These are phyloP conservation scores for Bacidia gigantensis DNA, from an alignment of 495 filamentous ascomycete genomes.

Conservation along the genomic window DNA sequence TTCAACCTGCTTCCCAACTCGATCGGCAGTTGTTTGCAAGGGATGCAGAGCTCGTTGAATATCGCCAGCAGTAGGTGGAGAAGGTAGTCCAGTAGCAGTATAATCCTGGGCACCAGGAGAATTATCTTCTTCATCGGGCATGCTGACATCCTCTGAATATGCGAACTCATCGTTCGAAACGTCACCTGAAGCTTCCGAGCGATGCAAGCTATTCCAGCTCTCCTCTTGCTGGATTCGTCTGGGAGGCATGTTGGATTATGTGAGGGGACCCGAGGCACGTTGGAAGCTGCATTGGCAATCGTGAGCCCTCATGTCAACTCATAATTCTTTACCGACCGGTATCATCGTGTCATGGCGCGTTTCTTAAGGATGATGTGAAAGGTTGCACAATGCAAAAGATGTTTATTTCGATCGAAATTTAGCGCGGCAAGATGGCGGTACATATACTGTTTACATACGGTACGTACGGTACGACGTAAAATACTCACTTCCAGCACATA, in stretches of 20 bases:
- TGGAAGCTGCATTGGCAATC: too few relatives aligned
- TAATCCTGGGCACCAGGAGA: neutral
- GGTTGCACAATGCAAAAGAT: too few relatives aligned
- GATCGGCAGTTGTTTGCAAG: slow-evolving; percentile 43
- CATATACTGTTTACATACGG: too few relatives aligned
- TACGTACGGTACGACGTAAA: too few relatives aligned
- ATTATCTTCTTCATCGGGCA: slow-evolving; percentile 10
- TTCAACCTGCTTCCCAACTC: slow-evolving; percentile 49
- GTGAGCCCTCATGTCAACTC: too few relatives aligned
- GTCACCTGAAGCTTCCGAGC: slow-evolving; percentile 13
- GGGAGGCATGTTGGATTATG: slow-evolving; percentile 5
- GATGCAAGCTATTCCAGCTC: slow-evolving; percentile 17
- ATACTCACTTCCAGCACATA: too few relatives aligned
- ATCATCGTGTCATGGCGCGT: too few relatives aligned
- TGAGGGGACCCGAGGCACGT: too few relatives aligned
- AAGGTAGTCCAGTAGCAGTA: slow-evolving; percentile 19
- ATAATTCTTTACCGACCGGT: too few relatives aligned
- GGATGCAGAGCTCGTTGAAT: slow-evolving; percentile 39
- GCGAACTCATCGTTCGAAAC: slow-evolving; percentile 9
- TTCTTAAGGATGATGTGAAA: too few relatives aligned
- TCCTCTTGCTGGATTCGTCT: slow-evolving; percentile 11
- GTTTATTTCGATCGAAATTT: too few relatives aligned
- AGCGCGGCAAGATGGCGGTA: too few relatives aligned
- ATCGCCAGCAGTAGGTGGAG: slow-evolving; percentile 35
- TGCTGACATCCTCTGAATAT: slow-evolving; percentile 7